Base-by-base conservation (phyloP, 371 early-diverging fungal genomes). In the Antonospora locustae region DNA sequence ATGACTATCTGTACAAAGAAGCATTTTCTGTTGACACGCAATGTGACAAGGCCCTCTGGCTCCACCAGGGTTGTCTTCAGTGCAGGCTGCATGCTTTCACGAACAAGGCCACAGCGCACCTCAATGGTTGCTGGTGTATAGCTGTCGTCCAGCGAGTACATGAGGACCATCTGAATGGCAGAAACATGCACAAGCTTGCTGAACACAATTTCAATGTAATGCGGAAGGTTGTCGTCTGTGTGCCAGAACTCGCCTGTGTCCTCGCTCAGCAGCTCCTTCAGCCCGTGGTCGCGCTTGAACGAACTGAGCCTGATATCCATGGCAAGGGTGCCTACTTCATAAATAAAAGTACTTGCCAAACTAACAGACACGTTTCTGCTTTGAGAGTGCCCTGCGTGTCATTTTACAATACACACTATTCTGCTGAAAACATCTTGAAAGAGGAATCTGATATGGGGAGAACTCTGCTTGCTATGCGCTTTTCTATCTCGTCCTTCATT, bases 111-210 rank as follows among this genome's bases (percentile, higher is more conserved):
- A 14, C 34, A 59, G 19, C 45, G 16, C 17, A 71, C 25, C 20
- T 60, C 63, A n/a, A 75, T 53, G 17, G 58, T 57, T 57, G 69
- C 60, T 1, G 76, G 73, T 6, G 73, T 75, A 49, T 75, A 75
- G 41, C 66, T 68, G 16, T 75, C 73, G 50, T 75, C 76, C 27
- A 55, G 46, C 5, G 53, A 38, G 55, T 52, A 61, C 17, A 44
- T 54, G 14, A 75, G 30, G 43, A 36, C 51, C 27, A 75, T 22
- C 38, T 56, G 17, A 49, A 75, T 54, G 0, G 51, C 14, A 25
- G 56, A 37, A 30, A 75, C 45, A 53, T 62, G 65, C 34, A 54
- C 64, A 11, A 48, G 37, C 29, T 57, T 58, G 9, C n/a, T 4
- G 46, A 75, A 75, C 9, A 36, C 50, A 29, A 75, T 52, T 50